phyloP scores from a whole-genome alignment of 2,329 filamentous ascomycete genomes.

The Pseudogymnoascus sp. region DNA sequence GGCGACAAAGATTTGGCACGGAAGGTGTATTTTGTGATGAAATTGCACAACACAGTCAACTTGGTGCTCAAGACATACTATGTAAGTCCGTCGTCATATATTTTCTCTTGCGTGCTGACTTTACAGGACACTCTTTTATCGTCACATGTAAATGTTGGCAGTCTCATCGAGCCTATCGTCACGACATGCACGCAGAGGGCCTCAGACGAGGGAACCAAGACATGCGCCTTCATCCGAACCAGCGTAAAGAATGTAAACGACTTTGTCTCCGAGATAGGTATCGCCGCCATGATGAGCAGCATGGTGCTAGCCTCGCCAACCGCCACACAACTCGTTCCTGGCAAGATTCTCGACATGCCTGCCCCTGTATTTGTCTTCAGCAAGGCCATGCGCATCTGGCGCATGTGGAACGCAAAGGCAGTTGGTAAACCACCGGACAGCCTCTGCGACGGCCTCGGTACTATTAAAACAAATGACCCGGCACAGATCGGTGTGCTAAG shows the following conservation, averaged over 20 bases:
- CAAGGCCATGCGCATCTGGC: background rate
- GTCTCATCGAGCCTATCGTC: background rate
- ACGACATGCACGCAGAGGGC: background rate
- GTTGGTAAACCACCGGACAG: background rate
- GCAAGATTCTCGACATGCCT: background rate
- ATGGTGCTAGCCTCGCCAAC: background rate
- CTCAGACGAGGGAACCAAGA: background rate
- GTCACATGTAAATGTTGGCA: background rate
- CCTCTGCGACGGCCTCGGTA: background rate
- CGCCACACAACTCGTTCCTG: background rate
- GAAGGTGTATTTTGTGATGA: constrained; percentile 8
- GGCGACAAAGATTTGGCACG: background rate
- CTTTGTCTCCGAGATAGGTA: background rate
- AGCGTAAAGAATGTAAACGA: background rate
- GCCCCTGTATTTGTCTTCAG: background rate
- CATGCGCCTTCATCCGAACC: background rate
- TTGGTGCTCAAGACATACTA: constrained; percentile 5
- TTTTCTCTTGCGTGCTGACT: background rate
- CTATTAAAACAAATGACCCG: background rate
- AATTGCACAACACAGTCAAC: constrained; percentile 4
- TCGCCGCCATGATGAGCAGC: background rate
- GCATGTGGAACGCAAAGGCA: background rate
- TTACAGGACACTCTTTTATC: background rate
- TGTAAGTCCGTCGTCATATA: background rate
- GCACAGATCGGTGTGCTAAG: background rate